These are phyloP conservation scores for Solanum arcanum DNA, from an alignment of 257 asterid species.

Conservation along the genomic window DNA sequence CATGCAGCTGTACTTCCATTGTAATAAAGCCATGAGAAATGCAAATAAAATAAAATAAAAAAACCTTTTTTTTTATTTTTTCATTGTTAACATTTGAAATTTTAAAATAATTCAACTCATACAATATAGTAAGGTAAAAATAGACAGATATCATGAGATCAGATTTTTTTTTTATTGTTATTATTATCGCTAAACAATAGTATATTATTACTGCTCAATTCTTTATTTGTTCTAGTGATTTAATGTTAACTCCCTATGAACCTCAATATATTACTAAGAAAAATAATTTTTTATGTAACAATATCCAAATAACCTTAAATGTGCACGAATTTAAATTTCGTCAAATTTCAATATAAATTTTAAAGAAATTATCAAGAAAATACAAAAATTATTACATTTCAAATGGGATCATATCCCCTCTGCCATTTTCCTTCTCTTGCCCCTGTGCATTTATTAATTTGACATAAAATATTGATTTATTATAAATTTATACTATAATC, in stretches of 20 bases:
- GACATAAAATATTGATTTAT: background rate
- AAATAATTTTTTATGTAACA: background rate
- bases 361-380: background rate
- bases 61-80: background rate
- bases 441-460: background rate
- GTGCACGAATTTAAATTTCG: background rate
- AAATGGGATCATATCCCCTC: background rate
- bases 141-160: background rate
- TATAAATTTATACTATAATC: background rate
- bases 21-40: background rate
- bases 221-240: too few relatives aligned
- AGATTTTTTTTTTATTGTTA: too few relatives aligned
- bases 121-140: too few relatives aligned
- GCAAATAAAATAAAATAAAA: background rate
- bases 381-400: background rate
- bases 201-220: too few relatives aligned
- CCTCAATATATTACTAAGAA: background rate
- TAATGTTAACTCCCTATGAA: background rate
- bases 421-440: background rate
- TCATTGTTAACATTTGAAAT: background rate
- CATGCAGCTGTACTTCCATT: background rate
- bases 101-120: background rate
- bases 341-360: background rate
- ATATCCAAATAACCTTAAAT: background rate
- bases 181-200: too few relatives aligned